phyloP scores from a whole-genome alignment of 2,329 filamentous ascomycete species.

The Fusarium secorum region DNA sequence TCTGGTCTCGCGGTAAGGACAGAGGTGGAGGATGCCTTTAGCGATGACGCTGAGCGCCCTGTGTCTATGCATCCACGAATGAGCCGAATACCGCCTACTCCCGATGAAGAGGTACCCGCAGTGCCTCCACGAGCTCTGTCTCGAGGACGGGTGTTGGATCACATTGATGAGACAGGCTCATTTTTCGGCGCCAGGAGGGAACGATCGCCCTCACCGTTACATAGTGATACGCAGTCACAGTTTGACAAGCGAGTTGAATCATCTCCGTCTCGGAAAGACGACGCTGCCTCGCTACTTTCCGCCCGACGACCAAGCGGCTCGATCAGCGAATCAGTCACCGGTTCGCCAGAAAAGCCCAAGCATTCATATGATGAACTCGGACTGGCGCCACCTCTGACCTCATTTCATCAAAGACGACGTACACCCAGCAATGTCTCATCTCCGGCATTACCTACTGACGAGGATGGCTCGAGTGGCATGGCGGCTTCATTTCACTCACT shows the following conservation, averaged over 20 bases:
- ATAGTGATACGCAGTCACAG: constrained; percentile 49
- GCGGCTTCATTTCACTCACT: constrained; percentile 67
- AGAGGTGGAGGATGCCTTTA: constrained; percentile 65
- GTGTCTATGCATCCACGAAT: constrained; percentile 79
- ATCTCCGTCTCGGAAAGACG: constrained; percentile 47
- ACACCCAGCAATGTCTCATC: constrained; percentile 69
- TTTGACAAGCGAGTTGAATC: constrained; percentile 40
- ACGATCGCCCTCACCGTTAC: constrained; percentile 64
- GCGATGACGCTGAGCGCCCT: constrained; percentile 63
- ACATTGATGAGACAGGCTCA: constrained; percentile 50
- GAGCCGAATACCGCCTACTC: constrained; percentile 66
- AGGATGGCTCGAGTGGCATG: constrained; percentile 68
- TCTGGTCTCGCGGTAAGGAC: constrained; percentile 57
- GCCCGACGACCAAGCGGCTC: constrained; percentile 41
- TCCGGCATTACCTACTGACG: constrained; percentile 72
- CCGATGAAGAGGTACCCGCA: constrained; percentile 57
- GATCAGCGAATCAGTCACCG: constrained; percentile 43
- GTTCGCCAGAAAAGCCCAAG: constrained; percentile 56
- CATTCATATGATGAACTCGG: constrained; percentile 59
- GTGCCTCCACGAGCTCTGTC: constrained; percentile 52
- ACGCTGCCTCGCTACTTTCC: constrained; percentile 48
- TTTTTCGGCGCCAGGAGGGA: constrained; percentile 65
- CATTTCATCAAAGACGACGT: constrained; percentile 56
- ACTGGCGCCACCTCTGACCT: constrained; percentile 59
- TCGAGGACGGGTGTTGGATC: constrained; percentile 51